Percentiles rank a stretch among this genome's conserved stretches.
phyloP scores from a whole-genome alignment of 2,329 filamentous ascomycete species.

The Capronia epimyces region DNA sequence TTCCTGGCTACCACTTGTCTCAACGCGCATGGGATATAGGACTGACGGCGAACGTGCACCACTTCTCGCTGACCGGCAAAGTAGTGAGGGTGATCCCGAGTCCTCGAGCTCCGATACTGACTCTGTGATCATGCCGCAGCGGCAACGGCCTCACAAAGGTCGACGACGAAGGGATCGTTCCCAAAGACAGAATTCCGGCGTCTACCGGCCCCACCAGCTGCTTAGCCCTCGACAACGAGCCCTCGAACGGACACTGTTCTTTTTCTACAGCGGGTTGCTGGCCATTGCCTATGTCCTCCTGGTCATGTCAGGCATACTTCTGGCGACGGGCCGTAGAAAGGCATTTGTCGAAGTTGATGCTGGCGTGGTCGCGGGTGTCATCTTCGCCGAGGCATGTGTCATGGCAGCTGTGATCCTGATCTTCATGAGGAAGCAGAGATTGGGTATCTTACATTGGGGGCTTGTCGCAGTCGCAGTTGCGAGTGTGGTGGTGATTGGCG shows the following conservation, averaged over 20 bases:
- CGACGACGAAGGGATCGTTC: background rate
- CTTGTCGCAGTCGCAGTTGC: slow-evolving; percentile 12
- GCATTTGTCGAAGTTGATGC: slow-evolving; percentile 67
- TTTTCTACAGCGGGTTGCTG: slow-evolving; percentile 52
- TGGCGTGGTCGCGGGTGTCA: slow-evolving; percentile 64
- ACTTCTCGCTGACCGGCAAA: slow-evolving; percentile 7
- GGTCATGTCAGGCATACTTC: slow-evolving; percentile 59
- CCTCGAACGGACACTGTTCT: slow-evolving; percentile 53
- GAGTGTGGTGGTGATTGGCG: slow-evolving; percentile 13
- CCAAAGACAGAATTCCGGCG: background rate
- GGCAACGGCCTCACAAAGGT: background rate
- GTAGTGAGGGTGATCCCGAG: slow-evolving; percentile 12
- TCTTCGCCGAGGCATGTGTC: slow-evolving; percentile 46
- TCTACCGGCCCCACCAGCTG: slow-evolving; percentile 8
- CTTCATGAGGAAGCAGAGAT: slow-evolving; percentile 18
- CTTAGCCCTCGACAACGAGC: slow-evolving; percentile 36
- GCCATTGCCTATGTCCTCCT: slow-evolving; percentile 59
- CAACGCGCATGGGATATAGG: background rate
- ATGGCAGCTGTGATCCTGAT: slow-evolving; percentile 18
- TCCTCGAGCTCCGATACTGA: slow-evolving; percentile 24
- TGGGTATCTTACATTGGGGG: slow-evolving; percentile 20
- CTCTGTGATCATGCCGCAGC: slow-evolving; percentile 3
- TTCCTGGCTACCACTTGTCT: slow-evolving; percentile 16
- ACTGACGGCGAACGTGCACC: slow-evolving; percentile 7
- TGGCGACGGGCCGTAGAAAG: slow-evolving; percentile 62